Evolutionary conservation across 345 rosid genomes (phyloP), one percentile per base, ranked within the genome.

Genomic region (Abelmoschus esculentus): DNA sequence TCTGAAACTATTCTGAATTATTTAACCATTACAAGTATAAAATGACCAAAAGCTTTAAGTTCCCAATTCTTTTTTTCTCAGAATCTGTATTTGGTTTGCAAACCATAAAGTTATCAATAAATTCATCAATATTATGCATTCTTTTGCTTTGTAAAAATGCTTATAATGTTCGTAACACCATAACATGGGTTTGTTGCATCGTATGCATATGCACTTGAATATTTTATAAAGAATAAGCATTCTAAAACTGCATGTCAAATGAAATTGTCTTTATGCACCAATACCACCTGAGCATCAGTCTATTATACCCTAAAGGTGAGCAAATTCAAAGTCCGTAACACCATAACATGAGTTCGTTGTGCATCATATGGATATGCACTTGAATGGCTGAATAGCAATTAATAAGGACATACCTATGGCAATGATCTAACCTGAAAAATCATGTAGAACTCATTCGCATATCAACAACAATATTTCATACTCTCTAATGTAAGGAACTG

Each of bases 61-160:
- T 78, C 71, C 18, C 65, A 14, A 65, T 77, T 82, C 77, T 78
- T 78, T 76, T 76, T 29, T 29, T 8, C 31, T 42, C 38, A 22
- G 3, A 34, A 66, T 26, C 18, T 70, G 59, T 40, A 59, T 11
- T 50, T 47, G 40, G 52, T 70, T 44, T 78, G 1, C 59, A 53
- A 50, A 50, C n/a, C n/a, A 29, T 8, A 56, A 38, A 36, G 56
- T 2, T 54, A 22, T 4, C 22, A 26, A 55, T 58, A 22, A 70
- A 70, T 26, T 17, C 7, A 15, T 40, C 7, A 14, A 49, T 29
- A 7, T 18, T 13, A 29, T n/a, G n/a, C 38, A 70, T 71, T 71
- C 49, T 47, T 66, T 47, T 65, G 38, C 3, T 26, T 10, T 12
- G 36, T 26, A 28, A 66, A 66, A 5, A 40, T 6, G 22, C 47